Evolutionary conservation across 805 yeast species (phyloP), one percentile per base, ranked within the genome.

Genomic region (Sporopachydermia quercuum): DNA sequence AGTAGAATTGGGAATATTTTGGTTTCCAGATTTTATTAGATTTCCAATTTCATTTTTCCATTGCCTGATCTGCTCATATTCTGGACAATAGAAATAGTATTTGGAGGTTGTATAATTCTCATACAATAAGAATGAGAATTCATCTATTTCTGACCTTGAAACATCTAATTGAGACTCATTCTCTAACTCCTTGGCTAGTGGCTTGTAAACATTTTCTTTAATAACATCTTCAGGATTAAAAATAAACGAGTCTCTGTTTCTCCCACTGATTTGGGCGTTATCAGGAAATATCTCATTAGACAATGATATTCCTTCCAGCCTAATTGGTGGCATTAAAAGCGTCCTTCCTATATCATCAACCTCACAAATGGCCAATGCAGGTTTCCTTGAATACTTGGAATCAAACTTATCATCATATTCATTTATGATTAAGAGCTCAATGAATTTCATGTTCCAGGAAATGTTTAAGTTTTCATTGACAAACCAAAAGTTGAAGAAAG

Each of bases 41-140:
- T n/a, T 8, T 8, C 13, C 30, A 8, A 23, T n/a, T n/a, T n/a
- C 13, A n/a, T n/a, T 23, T 23, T 23, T 23, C 30, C 30, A 23
- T 23, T 23, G 13, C 30, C 13, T n/a, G 13, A 23, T n/a, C 30
- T 23, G 30, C 13, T n/a, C 30, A 23, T 8, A 23, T n/a, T 23
- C 30, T n/a, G 30, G 30, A n/a, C 30, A 23, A n/a, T 23, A 23
- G 30, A 23, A 23, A n/a, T 23, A 23, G 30, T 23, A 23, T 23
- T 23, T 23, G 13, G 30, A 23, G n/a, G 13, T n/a, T n/a, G 30
- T 23, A 8, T 23, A n/a, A n/a, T 8, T n/a, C 13, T 23, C 30
- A 8, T 23, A 8, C 30, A 23, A n/a, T n/a, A 23, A n/a, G 30
- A 23, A 23, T 8, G 30, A 23, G n/a, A 8, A 23, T n/a, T 23